Conservation (phyloP, 257 asterid genomes). For the Solanum habrochaites region DNA sequence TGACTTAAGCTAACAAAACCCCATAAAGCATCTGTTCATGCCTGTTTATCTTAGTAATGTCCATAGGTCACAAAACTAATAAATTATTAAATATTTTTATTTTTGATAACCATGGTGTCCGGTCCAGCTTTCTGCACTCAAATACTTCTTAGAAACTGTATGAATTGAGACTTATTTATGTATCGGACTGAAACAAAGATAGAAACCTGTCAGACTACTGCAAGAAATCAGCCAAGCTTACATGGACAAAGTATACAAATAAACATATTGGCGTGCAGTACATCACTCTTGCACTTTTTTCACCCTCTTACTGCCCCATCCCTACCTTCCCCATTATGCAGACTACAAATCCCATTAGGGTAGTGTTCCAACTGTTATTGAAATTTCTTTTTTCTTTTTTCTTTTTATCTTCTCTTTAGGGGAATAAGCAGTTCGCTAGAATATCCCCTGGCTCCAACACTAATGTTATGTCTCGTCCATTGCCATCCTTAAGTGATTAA, state of each 20-base stretch:
- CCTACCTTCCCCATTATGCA: neutral
- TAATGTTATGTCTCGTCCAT: neutral
- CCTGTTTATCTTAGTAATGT: neutral
- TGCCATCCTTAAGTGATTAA: neutral
- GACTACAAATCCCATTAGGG: neutral
- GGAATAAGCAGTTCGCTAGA: neutral
- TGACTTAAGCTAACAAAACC: neutral
- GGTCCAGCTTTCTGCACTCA: neutral
- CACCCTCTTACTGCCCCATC: neutral
- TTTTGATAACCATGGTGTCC: neutral
- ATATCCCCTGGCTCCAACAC: neutral
- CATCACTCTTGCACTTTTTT: neutral
- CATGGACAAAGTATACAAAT: neutral
- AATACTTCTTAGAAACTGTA: neutral
- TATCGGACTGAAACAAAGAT: neutral
- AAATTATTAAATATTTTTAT: neutral
- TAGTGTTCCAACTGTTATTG: neutral
- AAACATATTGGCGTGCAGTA: neutral
- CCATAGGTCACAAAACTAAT: neutral
- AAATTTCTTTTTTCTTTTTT: neutral
- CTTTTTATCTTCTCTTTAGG: neutral
- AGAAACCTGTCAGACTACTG: neutral
- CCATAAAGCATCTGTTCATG: neutral
- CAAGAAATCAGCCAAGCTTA: neutral
- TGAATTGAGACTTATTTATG: neutral